These are phyloP conservation scores for Claviceps cyperi DNA, from an alignment of 2,329 filamentous ascomycete species.

Conservation along the genomic window DNA sequence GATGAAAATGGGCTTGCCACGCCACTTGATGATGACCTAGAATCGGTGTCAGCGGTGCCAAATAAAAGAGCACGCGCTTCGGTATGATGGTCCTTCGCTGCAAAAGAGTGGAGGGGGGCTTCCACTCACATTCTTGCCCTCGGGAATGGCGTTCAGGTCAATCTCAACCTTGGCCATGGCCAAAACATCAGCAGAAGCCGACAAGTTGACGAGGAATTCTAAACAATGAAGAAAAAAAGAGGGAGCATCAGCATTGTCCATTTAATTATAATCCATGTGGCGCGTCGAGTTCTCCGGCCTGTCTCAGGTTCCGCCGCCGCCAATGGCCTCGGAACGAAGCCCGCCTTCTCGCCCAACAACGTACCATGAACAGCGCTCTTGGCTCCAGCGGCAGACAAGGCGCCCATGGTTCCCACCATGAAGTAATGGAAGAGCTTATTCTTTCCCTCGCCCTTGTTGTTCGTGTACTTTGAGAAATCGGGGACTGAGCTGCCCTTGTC, in stretches of 20 bases:
- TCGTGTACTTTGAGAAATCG: constrained; percentile 78
- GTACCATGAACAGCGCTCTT: constrained; percentile 97
- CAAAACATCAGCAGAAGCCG: constrained; percentile 92
- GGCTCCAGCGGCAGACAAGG: constrained; percentile 80
- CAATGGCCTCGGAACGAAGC: not conserved
- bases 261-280: constrained; percentile 5
- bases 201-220: constrained; percentile 99
- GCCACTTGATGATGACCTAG: constrained; percentile 98
- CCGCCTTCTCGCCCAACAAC: constrained; percentile 19
- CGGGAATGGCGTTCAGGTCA: constrained; percentile 79
- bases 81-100: not conserved
- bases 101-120: not conserved
- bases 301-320: not conserved
- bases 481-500: constrained; percentile 57
- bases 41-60: constrained; percentile 1
- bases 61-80: not conserved
- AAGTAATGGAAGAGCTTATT: constrained; percentile 95
- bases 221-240: constrained; percentile 11
- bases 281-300: constrained; percentile 3
- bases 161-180: constrained; percentile 99
- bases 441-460: constrained; percentile 47
- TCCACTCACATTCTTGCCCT: constrained; percentile 93
- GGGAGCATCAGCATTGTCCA: constrained; percentile 15
- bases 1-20: constrained; percentile 99
- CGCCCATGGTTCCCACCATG: constrained; percentile 93